Conservation (phyloP, 176 grass and related monocot genomes). For the barley (Hordeum vulgare) region DNA sequence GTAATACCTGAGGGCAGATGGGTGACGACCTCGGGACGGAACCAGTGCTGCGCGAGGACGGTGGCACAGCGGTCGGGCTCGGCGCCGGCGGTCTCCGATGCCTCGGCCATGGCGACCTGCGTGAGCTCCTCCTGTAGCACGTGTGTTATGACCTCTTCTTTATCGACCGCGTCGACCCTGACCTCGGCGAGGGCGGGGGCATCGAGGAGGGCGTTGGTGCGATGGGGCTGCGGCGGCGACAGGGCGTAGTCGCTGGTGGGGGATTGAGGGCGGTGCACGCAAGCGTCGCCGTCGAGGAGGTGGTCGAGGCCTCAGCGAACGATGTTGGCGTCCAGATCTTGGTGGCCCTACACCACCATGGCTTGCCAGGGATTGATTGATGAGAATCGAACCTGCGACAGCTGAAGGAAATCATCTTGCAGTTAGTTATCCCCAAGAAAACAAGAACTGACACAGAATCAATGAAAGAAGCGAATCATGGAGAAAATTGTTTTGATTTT, state of each 20-base stretch:
- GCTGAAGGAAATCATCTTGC: no score
- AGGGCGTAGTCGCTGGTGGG: not conserved
- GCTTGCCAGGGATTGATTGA: no score
- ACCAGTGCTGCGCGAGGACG: conserved; percentile 69
- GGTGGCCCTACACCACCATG: conserved; percentile 36
- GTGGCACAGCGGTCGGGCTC: conserved; percentile 24
- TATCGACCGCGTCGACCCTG: conserved; percentile 33
- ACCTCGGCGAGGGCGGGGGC: not conserved
- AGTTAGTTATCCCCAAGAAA: no score
- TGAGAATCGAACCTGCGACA: no score
- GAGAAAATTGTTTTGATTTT: no score
- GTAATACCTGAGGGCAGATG: conserved; percentile 11
- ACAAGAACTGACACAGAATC: no score
- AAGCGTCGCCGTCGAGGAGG: conserved; percentile 23
- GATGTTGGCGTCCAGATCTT: conserved; percentile 44
- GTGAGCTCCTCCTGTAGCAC: conserved; percentile 65
- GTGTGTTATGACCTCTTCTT: conserved; percentile 61
- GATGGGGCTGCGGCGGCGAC: not conserved
- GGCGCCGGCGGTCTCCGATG: not conserved
- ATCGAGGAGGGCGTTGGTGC: conserved; percentile 18
- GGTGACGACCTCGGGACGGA: not conserved
- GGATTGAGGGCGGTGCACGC: not conserved
- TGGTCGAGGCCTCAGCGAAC: conserved; percentile 70
- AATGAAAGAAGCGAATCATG: no score
- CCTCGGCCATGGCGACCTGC: conserved; percentile 50